Conservation (phyloP, 2,329 filamentous ascomycete genomes). For the Passalora sequoiae region DNA sequence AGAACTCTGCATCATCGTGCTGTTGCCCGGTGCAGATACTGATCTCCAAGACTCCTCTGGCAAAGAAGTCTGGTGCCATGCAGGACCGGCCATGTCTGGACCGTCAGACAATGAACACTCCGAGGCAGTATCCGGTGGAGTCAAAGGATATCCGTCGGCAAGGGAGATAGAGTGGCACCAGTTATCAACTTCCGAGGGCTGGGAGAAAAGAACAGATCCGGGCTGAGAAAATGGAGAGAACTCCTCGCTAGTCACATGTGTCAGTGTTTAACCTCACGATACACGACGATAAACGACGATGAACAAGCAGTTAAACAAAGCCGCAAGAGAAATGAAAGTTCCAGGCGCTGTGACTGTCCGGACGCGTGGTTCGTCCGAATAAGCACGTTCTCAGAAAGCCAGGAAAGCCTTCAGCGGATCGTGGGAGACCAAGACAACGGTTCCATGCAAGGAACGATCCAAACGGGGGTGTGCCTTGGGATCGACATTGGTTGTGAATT, state of each 20-base stretch:
- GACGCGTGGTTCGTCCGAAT: too few species aligned
- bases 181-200: slow-evolving; percentile 27
- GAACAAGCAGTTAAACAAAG: slow-evolving; percentile 7
- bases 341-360: too few species aligned
- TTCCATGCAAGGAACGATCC: too few species aligned
- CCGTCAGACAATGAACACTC: slow-evolving; percentile 28
- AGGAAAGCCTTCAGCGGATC: too few species aligned
- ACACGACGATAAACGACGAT: slow-evolving; percentile 2
- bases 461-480: too few species aligned
- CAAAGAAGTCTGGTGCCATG: slow-evolving; percentile 26
- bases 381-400: too few species aligned
- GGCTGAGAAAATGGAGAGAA: slow-evolving; percentile 22
- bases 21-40: slow-evolving; percentile 24
- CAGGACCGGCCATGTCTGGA: slow-evolving; percentile 25
- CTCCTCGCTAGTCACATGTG: slow-evolving; percentile 27
- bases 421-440: too few species aligned
- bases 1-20: slow-evolving; percentile 21
- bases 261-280: slow-evolving; percentile 23
- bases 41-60: slow-evolving; percentile 28
- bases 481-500: too few species aligned
- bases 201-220: slow-evolving; percentile 30
- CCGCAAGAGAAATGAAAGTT: slow-evolving; percentile 9
- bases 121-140: slow-evolving; percentile 31
- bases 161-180: slow-evolving; percentile 30
- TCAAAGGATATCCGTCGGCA: slow-evolving; percentile 24